Conservation (phyloP, 192 early-diverging fungal genomes). For the Rhizophagus sp. region DNA sequence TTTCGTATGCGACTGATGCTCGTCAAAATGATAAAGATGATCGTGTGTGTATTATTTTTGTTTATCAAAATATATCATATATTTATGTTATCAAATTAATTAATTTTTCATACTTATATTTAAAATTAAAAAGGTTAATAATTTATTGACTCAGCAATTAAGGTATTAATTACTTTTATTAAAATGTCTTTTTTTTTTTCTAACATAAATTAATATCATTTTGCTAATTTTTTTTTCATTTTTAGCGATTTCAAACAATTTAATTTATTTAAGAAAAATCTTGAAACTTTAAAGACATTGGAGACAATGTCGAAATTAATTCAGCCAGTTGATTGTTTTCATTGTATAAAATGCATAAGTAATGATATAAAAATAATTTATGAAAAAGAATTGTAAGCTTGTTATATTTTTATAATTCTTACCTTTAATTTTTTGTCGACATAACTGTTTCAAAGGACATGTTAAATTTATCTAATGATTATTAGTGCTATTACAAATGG, state of each 20-base stretch:
- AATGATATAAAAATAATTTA: conserved; percentile 21
- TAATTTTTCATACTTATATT: neutral
- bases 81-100: neutral
- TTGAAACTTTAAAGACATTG: neutral
- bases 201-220: too few species aligned
- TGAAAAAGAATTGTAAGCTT: conserved; percentile 25
- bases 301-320: conserved; percentile 12
- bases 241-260: conserved; percentile 7
- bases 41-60: neutral
- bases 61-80: neutral
- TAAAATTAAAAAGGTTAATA: conserved; percentile 14
- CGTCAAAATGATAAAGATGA: neutral
- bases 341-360: conserved; percentile 8
- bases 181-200: neutral
- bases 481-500: neutral
- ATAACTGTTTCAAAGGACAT: neutral
- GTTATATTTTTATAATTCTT: neutral
- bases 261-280: conserved; percentile 23
- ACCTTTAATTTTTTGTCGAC: neutral
- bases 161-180: conserved; percentile 7
- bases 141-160: conserved; percentile 25
- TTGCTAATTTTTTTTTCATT: neutral
- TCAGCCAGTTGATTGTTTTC: conserved; percentile 8
- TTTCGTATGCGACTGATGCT: neutral
- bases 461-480: neutral